phyloP scores from a whole-genome alignment of 257 asterid species.

The Solanum ossicruentum region DNA sequence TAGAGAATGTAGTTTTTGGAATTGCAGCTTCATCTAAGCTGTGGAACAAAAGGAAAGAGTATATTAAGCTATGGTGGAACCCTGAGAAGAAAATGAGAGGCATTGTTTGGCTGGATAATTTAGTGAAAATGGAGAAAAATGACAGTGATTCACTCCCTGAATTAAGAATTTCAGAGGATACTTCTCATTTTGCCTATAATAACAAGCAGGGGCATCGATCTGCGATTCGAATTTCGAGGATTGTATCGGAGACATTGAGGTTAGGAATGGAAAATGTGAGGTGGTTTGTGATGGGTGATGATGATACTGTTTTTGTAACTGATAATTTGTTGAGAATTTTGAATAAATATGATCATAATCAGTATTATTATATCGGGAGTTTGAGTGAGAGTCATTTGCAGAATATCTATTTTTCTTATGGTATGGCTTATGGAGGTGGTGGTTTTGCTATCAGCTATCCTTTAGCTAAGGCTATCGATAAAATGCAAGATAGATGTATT shows the following conservation, averaged over 20 bases:
- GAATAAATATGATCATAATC: slow-evolving; percentile 8
- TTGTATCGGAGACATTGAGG: slow-evolving; percentile 62
- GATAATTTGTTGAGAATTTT: slow-evolving; percentile 38
- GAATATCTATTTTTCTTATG: slow-evolving; percentile 48
- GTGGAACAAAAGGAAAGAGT: slow-evolving; percentile 1
- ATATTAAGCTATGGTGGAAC: slow-evolving; percentile 49
- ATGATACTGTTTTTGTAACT: slow-evolving; percentile 67
- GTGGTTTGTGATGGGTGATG: slow-evolving; percentile 96
- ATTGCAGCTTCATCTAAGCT: slow-evolving; percentile 11
- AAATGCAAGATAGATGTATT: slow-evolving; percentile 10
- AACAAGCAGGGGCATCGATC: slow-evolving; percentile 67
- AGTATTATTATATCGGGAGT: slow-evolving; percentile 9
- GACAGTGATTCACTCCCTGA: slow-evolving; percentile 32
- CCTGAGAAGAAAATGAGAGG: slow-evolving; percentile 51
- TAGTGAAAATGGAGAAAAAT: slow-evolving; percentile 9
- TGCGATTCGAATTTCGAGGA: slow-evolving; percentile 68
- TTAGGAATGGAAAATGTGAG: slow-evolving; percentile 36
- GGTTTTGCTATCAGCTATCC: slow-evolving; percentile 11
- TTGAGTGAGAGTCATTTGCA: slow-evolving; percentile 10
- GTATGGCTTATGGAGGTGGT: slow-evolving; percentile 15
- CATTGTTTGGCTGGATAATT: slow-evolving; percentile 57
- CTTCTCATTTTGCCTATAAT: slow-evolving; percentile 40
- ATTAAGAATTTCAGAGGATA: slow-evolving; percentile 45
- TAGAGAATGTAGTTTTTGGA: slow-evolving; percentile 9
- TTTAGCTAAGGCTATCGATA: slow-evolving; percentile 1